phyloP scores from a whole-genome alignment of 371 early-diverging fungal genomes.

The Choanephora cucurbitarum region DNA sequence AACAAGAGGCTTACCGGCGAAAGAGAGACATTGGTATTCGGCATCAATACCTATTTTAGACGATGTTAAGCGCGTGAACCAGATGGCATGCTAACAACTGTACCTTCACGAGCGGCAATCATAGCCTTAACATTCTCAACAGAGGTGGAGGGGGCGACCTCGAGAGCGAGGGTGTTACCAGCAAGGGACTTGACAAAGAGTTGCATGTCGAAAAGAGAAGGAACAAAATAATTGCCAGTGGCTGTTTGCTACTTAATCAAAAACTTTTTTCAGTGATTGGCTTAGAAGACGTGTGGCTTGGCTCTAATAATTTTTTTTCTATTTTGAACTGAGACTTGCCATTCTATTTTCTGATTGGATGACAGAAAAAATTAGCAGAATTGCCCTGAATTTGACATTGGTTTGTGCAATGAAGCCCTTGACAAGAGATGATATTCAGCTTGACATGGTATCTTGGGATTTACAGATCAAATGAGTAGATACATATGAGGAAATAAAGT shows the following conservation, averaged over 20 bases:
- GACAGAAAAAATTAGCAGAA: too few relatives aligned
- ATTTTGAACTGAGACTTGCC: too few relatives aligned
- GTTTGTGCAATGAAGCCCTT: too few relatives aligned
- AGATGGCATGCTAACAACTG: not conserved
- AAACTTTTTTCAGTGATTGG: not conserved
- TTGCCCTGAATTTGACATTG: too few relatives aligned
- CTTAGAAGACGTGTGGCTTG: not conserved
- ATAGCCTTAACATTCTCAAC: slow-evolving; percentile 87
- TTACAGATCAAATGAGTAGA: too few relatives aligned
- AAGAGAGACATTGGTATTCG: slow-evolving; percentile 92
- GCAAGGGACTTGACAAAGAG: slow-evolving; percentile 89
- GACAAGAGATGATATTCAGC: too few relatives aligned
- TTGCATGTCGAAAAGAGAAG: slow-evolving; percentile 67
- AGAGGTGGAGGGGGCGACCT: slow-evolving; percentile 75
- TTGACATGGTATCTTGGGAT: too few relatives aligned
- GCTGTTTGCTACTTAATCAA: not conserved
- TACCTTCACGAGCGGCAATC: slow-evolving; percentile 92
- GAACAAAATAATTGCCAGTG: slow-evolving; percentile 3
- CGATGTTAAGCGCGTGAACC: not conserved
- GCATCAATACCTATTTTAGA: slow-evolving; percentile 80
- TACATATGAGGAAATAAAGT: too few relatives aligned
- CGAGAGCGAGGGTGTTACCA: slow-evolving; percentile 88
- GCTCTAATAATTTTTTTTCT: not conserved
- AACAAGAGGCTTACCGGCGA: slow-evolving; percentile 91
- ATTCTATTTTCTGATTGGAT: too few relatives aligned